Evolutionary conservation across 1,139 yeast species (phyloP), one percentile per base, ranked within the genome.

Genomic region (Pichia norvegensis): DNA sequence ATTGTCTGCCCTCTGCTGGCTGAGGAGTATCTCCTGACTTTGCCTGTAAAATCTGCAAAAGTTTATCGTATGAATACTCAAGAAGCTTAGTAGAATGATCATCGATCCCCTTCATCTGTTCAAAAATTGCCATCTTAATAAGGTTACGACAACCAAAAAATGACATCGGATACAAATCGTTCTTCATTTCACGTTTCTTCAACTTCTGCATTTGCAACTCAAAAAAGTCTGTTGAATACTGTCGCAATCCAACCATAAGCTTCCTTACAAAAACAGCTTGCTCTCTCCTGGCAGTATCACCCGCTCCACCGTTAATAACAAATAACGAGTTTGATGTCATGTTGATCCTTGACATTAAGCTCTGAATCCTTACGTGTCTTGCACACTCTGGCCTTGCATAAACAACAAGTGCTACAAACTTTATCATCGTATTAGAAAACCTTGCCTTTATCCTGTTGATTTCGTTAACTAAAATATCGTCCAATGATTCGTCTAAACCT

Each of bases 131-230:
- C 35, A 68, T 60, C 53, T 78, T 78, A 49, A 74, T 57, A 1
- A 73, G 67, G 51, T 74, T 74, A 29, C 81, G 62, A 0, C 74
- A 68, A n/a, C 71, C 71, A 70, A 76, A 72, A 11, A 53, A 53
- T 8, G 43, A 47, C 21, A 56, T 57, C 11, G 51, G 45, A 39
- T 60, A 56, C 2, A 43, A 38, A 16, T 48, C 46, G 20, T 49
- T 54, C 4, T 51, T 44, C 1, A 56, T 46, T 33, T 51, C 55
- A 55, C 67, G 57, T 33, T 62, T 65, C 36, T 70, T 63, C 23
- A 72, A 46, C 29, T 60, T 62, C 49, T 67, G 70, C 27, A 70
- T 68, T 29, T 68, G 54, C 13, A 51, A 47, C 8, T 63, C 55
- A 49, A 71, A 77, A 55, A 64, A 75, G 6, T 76, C 81, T 16